Evolutionary conservation across 1,284 basidiomycete species (phyloP), one percentile per base, ranked within the genome.

Genomic region (Cutaneotrichosporon dermatis): DNA sequence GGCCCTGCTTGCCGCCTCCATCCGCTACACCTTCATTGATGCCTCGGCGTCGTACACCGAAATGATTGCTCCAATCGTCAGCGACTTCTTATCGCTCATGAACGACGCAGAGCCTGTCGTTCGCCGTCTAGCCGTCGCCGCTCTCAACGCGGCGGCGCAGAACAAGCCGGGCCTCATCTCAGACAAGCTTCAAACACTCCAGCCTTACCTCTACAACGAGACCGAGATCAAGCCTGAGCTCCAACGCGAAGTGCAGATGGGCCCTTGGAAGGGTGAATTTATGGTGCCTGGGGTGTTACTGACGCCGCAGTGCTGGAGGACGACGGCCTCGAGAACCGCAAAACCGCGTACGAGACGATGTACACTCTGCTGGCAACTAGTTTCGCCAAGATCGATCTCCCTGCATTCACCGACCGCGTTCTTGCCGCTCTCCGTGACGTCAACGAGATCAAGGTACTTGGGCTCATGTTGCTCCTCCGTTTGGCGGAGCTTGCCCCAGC

Each of bases 311-410:
- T 74, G 42, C 70, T 66, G 58, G 70, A 74, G 63, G 77, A 79
- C 58, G 76, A 76, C 54, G 77, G 77, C 3, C 60, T 79, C 48
- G 76, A 77, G 66, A 79, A 79, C 66, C 64, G 91, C 57, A 93
- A 95, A 82, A 94, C 91, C 0, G 95, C 95, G 2, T 98, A 91
- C 78, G 95, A 99, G 79, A 95, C 94, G 4, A 90, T 99, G 83
- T 95, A 70, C 75, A 97, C 94, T 13, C 79, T 98, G 87, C 85
- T 97, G 57, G 92, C 96, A 69, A 95, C 92, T 0, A 94, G 90
- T 73, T 83, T 96, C 55, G 81, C 83, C 59, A 89, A 89, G 71
- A 83, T 98, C 51, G 91, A 94, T 69, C 80, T 97, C 6, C 84
- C 89, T 64, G 87, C 89, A 43, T 94, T 95, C 81, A 82, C 96